Percentiles rank a stretch among this genome's conserved stretches.
phyloP scores from a whole-genome alignment of 1,139 yeast genomes.

The Debaryomyces udenii region DNA sequence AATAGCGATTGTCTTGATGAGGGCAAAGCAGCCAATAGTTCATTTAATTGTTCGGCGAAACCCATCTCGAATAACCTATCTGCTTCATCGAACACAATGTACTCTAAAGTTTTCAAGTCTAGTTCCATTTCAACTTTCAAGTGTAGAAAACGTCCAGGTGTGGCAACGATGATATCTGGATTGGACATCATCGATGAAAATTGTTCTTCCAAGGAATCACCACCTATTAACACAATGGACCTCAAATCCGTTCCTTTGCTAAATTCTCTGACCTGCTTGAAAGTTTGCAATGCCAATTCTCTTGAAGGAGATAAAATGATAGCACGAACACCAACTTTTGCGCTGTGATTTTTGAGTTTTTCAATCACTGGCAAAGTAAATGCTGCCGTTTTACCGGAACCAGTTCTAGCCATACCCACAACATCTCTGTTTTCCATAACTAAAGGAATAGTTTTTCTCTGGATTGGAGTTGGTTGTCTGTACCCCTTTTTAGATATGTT shows the following conservation, averaged over 20 bases:
- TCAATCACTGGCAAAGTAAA: conserved; percentile 93
- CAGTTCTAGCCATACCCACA: conserved; percentile 99
- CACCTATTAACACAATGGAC: conserved; percentile 85
- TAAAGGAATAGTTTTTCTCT: conserved; percentile 90
- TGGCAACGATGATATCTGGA: conserved; percentile 94
- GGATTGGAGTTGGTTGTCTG: conserved; percentile 96
- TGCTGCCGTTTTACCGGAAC: conserved; percentile 99
- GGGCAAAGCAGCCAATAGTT: conserved; percentile 82
- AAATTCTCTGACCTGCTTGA: conserved; percentile 86
- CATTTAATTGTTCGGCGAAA: conserved; percentile 91
- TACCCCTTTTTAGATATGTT: conserved; percentile 86
- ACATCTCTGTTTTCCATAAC: conserved; percentile 88
- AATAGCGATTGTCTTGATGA: conserved; percentile 81
- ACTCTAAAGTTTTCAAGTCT: conserved; percentile 80
- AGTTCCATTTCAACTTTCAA: conserved; percentile 93
- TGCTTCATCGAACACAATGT: conserved; percentile 96
- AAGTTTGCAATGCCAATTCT: conserved; percentile 92
- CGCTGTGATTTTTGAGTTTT: conserved; percentile 76
- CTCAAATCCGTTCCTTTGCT: conserved; percentile 82
- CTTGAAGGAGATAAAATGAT: conserved; percentile 87
- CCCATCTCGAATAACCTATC: conserved; percentile 98
- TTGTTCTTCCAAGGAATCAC: conserved; percentile 96
- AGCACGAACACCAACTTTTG: conserved; percentile 84
- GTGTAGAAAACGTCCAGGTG: conserved; percentile 97
- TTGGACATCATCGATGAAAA: conserved; percentile 89